Percentiles rank a stretch among this genome's conserved stretches.
Conservation (phyloP, 1,284 basidiomycete genomes). For the Kwoniella shivajii region DNA sequence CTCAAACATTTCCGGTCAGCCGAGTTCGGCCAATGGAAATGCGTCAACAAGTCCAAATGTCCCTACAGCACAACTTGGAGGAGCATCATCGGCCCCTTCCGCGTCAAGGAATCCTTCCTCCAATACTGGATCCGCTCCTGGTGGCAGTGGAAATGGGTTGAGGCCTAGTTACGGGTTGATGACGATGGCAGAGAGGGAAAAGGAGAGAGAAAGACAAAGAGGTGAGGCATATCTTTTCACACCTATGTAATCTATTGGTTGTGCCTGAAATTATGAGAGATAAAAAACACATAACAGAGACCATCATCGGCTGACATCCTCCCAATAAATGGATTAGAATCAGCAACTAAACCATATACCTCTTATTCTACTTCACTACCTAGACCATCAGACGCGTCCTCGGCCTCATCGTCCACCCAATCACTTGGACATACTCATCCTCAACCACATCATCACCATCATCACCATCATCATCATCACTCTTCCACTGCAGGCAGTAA, state of each 20-base stretch:
- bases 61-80: constrained; percentile 4
- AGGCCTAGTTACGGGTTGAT: constrained; percentile 19
- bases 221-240: constrained; percentile 8
- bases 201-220: constrained; percentile 5
- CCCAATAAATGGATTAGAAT: neutral
- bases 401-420: constrained; percentile 4
- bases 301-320: constrained; percentile 3
- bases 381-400: constrained; percentile 8
- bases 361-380: neutral
- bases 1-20: neutral
- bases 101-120: constrained; percentile 3
- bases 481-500: neutral
- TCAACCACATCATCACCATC: constrained; percentile 24
- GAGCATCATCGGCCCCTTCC: neutral
- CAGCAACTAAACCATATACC: constrained; percentile 2
- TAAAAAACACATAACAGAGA: neutral
- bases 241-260: neutral
- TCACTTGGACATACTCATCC: too few relatives aligned
- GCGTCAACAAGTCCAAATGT: constrained; percentile 11
- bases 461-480: constrained; percentile 18
- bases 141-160: constrained; percentile 12
- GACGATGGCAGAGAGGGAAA: constrained; percentile 5
- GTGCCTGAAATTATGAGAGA: neutral
- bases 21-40: constrained; percentile 3
- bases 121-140: neutral